phyloP scores from a whole-genome alignment of 176 grass and related monocot genomes.

The Lolium rigidum region DNA sequence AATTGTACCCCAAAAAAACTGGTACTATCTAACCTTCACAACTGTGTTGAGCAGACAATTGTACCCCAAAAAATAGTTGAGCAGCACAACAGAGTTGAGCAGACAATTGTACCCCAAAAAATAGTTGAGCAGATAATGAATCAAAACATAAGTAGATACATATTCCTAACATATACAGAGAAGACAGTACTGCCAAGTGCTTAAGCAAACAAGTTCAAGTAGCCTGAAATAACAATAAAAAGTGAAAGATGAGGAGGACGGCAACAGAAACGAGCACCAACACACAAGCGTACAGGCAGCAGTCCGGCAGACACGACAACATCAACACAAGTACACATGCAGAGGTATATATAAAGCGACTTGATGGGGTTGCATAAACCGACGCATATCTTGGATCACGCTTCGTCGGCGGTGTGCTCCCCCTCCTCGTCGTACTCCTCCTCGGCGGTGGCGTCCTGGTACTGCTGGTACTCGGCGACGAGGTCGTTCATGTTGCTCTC shows the following conservation, averaged over 20 bases:
- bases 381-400: constrained; percentile 14
- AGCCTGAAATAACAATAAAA: constrained; percentile 13
- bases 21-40: too few relatives aligned
- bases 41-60: background rate
- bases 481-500: constrained; percentile 99
- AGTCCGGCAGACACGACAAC: constrained; percentile 9
- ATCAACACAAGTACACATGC: constrained; percentile 14
- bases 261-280: background rate
- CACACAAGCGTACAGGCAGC: constrained; percentile 3
- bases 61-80: too few relatives aligned
- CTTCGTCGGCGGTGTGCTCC: constrained; percentile 38
- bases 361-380: background rate
- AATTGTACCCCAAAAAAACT: too few relatives aligned
- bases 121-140: background rate
- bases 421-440: constrained; percentile 63
- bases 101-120: background rate
- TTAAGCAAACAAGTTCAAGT: constrained; percentile 12
- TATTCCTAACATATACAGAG: constrained; percentile 39
- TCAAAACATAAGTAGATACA: background rate
- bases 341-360: background rate
- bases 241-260: background rate
- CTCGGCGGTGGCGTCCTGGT: constrained; percentile 87
- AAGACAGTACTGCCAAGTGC: background rate
- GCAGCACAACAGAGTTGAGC: background rate
- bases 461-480: constrained; percentile 96